These are phyloP conservation scores for Botrytis galanthina DNA, from an alignment of 2,329 filamentous ascomycete genomes.

Conservation along the genomic window DNA sequence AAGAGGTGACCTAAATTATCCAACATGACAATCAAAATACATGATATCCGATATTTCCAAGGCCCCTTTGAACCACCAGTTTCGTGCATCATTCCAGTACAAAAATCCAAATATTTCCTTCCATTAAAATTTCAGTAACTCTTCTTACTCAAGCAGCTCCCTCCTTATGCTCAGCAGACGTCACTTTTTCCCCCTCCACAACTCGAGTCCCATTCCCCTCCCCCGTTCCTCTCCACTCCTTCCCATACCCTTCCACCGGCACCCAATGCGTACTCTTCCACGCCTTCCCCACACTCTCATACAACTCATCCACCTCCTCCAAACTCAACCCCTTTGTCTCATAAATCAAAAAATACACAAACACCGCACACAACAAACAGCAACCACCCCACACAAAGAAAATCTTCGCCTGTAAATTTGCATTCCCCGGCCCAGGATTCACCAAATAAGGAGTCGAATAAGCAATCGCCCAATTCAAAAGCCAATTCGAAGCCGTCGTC, in stretches of 20 bases:
- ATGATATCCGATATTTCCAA: not conserved
- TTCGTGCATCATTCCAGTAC: not conserved
- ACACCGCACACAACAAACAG: conserved; percentile 52
- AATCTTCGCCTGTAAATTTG: conserved; percentile 37
- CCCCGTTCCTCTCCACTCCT: not conserved
- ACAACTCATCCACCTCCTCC: conserved; percentile 67
- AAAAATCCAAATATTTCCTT: not conserved
- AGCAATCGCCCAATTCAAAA: conserved; percentile 72
- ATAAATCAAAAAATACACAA: conserved; percentile 54
- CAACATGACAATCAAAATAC: not conserved
- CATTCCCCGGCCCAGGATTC: conserved; percentile 40
- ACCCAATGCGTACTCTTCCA: conserved; percentile 15
- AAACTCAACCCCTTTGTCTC: conserved; percentile 72
- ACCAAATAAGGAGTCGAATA: conserved; percentile 72
- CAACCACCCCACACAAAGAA: conserved; percentile 59
- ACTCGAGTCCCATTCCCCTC: not conserved
- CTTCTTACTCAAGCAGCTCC: not conserved
- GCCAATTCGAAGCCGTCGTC: conserved; percentile 85
- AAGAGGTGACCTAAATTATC: not conserved
- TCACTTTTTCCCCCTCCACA: not conserved
- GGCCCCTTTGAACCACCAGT: no score
- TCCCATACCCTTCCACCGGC: conserved; percentile 1
- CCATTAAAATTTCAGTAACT: not conserved
- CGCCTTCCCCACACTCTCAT: conserved; percentile 34
- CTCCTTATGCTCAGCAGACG: not conserved